Evolutionary conservation across 129 eudicot genomes (phyloP), one percentile per base, ranked within the genome.

Genomic region (Centaurea solstitialis): DNA sequence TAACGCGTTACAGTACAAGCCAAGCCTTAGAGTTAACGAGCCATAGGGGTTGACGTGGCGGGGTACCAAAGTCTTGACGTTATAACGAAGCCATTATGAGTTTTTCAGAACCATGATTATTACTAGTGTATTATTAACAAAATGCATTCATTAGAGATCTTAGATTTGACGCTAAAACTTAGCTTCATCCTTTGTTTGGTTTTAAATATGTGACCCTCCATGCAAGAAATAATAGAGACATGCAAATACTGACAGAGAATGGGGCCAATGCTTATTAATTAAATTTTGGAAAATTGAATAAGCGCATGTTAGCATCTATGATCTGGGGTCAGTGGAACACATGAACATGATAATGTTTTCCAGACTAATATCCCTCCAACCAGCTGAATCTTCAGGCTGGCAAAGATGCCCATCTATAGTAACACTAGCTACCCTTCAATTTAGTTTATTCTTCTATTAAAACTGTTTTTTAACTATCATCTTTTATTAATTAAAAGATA

Each of bases 211-310:
- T 70, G 82, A 69, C 82, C 82, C 76, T 50, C 68, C 24, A 69
- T 79, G 82, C 65, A 70, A 69, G 50, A 72, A 79, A 79, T 79
- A 79, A 79, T 79, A 79, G 82, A 79, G 82, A 79, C 82, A 79
- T n/a, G 23, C 59, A 38, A 70, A 33, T 70, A 70, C 17, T 50
- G 82, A 70, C 39, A 47, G 39, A 47, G 59, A 47, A 62, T 45
- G 70, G 82, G 82, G 21, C 66, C 76, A 35, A 79, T 10, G 22
- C 23, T 41, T 53, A 73, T 73, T 69, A 30, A 45, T 35, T 70
- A 69, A 20, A 28, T n/a, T 13, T 47, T 69, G 50, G 75, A 38
- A 78, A 47, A 78, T 79, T 64, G 28, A 64, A 7, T 20, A 50
- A 79, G 33, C 33, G 68, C 82, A 79, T 79, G 82, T 79, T 79